phyloP scores from a whole-genome alignment of 768 basidiomycete species.

The Xerocomus spinulosus region DNA sequence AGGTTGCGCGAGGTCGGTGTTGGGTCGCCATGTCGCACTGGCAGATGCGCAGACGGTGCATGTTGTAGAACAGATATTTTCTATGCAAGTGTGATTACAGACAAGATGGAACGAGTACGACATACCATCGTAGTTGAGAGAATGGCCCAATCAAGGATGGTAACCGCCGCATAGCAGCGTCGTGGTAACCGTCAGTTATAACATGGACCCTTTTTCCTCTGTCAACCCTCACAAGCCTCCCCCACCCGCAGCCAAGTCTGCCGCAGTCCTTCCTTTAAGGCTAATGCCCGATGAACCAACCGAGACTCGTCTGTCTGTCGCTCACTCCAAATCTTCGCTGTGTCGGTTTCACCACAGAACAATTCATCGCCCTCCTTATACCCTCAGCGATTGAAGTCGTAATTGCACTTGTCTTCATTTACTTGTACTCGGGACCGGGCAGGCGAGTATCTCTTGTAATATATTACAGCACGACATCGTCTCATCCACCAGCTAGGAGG shows the following conservation, averaged over 20 bases:
- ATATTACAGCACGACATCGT: background rate
- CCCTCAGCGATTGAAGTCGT: slow-evolving; percentile 62
- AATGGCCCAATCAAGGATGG: slow-evolving; percentile 8
- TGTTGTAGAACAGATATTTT: slow-evolving; percentile 88
- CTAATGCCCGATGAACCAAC: slow-evolving; percentile 35
- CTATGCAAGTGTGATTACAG: slow-evolving; percentile 34
- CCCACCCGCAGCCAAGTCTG: slow-evolving; percentile 44
- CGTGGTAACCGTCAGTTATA: slow-evolving; percentile 18
- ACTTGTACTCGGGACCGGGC: slow-evolving; percentile 44
- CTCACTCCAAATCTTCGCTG: slow-evolving; percentile 70
- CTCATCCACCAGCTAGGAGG: slow-evolving; percentile 31
- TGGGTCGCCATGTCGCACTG: slow-evolving; percentile 73
- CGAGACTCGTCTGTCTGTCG: slow-evolving; percentile 63
- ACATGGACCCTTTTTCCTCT: slow-evolving; percentile 20
- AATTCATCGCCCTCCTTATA: slow-evolving; percentile 52
- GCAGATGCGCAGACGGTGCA: slow-evolving; percentile 70
- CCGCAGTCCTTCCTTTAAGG: slow-evolving; percentile 31
- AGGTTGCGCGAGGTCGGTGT: slow-evolving; percentile 89
- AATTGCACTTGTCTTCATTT: slow-evolving; percentile 49
- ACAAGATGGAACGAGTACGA: background rate
- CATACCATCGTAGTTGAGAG: slow-evolving; percentile 10
- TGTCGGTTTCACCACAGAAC: slow-evolving; percentile 41
- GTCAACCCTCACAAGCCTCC: slow-evolving; percentile 13
- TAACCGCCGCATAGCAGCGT: slow-evolving; percentile 14
- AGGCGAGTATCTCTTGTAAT: slow-evolving; percentile 39